Evolutionary conservation across 441 rosid species (phyloP).

Genomic region (Adansonia grandidieri): DNA sequence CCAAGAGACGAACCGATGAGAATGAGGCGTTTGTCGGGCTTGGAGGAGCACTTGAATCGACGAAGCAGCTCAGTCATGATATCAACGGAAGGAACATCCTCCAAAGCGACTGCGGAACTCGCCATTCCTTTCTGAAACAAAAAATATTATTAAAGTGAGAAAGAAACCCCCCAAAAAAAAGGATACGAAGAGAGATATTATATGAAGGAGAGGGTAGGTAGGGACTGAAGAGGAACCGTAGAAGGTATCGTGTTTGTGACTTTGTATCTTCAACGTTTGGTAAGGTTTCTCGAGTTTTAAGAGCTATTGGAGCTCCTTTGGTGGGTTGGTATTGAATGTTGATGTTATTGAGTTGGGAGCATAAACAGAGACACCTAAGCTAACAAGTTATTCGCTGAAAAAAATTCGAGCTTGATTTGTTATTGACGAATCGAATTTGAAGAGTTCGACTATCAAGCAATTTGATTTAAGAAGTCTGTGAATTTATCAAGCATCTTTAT

Average conservation of each 20-base stretch:
- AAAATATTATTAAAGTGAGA: too few relatives aligned
- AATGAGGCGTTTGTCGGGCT: constrained; percentile 67
- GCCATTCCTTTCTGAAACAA: constrained; percentile 36
- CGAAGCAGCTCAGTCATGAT: constrained; percentile 68
- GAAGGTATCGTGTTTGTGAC: background rate
- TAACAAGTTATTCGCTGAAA: too few relatives aligned
- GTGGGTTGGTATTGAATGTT: background rate
- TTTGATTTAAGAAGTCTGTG: too few relatives aligned
- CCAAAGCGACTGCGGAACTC: constrained; percentile 41
- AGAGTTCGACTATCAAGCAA: too few relatives aligned
- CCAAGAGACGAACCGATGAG: constrained; percentile 45
- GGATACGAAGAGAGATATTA: background rate
- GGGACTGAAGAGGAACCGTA: background rate
- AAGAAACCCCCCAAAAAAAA: too few relatives aligned
- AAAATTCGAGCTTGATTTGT: too few relatives aligned
- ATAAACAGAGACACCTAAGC: too few relatives aligned
- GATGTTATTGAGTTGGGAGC: background rate
- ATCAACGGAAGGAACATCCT: constrained; percentile 60
- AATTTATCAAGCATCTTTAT: too few relatives aligned
- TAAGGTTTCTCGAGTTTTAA: background rate
- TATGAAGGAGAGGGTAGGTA: background rate
- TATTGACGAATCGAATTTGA: too few relatives aligned
- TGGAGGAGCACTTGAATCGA: constrained; percentile 59
- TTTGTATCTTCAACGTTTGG: background rate
- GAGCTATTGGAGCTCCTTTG: background rate